Evolutionary conservation across 2,329 filamentous ascomycete genomes (phyloP).

Genomic region (Orbilia brochopaga): DNA sequence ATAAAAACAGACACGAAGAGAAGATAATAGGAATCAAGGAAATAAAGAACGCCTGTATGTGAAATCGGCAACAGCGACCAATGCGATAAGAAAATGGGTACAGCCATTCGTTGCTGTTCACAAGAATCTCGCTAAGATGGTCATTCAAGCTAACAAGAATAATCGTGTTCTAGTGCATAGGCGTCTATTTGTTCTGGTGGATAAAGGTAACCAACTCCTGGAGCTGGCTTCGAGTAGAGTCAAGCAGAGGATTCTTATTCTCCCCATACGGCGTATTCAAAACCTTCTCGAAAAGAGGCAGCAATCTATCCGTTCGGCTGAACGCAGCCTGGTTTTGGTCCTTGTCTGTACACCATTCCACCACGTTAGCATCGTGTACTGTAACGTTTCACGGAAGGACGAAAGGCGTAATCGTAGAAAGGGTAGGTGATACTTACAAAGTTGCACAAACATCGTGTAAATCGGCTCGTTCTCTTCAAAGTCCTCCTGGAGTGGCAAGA

Average conservation of each 20-base stretch:
- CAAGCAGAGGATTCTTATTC: slow-evolving; percentile 63
- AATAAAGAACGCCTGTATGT: slow-evolving; percentile 35
- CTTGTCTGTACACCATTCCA: slow-evolving; percentile 62
- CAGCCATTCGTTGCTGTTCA: slow-evolving; percentile 30
- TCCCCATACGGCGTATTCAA: slow-evolving; percentile 75
- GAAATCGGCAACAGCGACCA: slow-evolving; percentile 16
- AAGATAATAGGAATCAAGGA: slow-evolving; percentile 1
- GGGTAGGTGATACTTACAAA: slow-evolving; percentile 67
- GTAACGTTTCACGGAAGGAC: slow-evolving; percentile 25
- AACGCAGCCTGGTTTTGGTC: slow-evolving; percentile 72
- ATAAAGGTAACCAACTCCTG: slow-evolving; percentile 68
- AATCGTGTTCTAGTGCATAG: slow-evolving; percentile 11
- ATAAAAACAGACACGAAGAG: background rate
- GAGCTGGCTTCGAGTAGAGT: slow-evolving; percentile 71
- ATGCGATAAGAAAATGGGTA: background rate
- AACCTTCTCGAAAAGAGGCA: slow-evolving; percentile 75
- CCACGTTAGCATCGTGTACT: slow-evolving; percentile 12
- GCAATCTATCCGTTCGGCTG: slow-evolving; percentile 71
- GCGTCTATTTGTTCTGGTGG: slow-evolving; percentile 56
- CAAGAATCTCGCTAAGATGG: slow-evolving; percentile 40
- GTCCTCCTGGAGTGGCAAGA: slow-evolving; percentile 88
- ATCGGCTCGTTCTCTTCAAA: slow-evolving; percentile 96
- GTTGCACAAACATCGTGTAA: slow-evolving; percentile 84
- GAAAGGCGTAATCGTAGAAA: background rate
- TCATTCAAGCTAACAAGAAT: slow-evolving; percentile 15